Evolutionary conservation across 225 moss, liverwort and hornwort species (phyloP), one percentile per base, ranked within the genome.

Genomic region (Climacium dendroides): DNA sequence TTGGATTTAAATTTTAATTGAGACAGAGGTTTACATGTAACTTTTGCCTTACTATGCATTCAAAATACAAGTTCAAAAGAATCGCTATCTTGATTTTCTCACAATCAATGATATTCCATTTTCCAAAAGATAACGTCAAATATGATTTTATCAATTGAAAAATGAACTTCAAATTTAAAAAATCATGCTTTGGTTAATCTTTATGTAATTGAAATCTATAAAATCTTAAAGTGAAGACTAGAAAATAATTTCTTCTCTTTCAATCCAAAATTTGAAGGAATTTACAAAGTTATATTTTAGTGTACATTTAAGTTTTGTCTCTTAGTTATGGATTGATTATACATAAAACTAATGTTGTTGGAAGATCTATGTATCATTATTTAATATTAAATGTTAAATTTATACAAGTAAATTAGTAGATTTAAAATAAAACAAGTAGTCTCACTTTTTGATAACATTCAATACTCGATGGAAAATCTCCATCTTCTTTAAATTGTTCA

Each of bases 361-460:
- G 20, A 41, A 7, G 5, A 57, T 39, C 11, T 9, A 19, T 47
- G 4, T 53, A 32, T 8, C 2, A n/a, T n/a, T 54, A 54, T 18
- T 48, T 12, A 25, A 6, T 26, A 0, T 78, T 2, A 25, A 53
- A 24, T 3, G 1, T 69, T 14, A 19, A 45, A 19, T 7, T 9
- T 11, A 9, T 34, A 28, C 0, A 29, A 14, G 0, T 6, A 39
- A 41, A 34, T 14, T 4, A 4, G 3, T 50, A 65, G 9, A 52
- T 41, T 74, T 32, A 2, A n/a, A n/a, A 1, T 52, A 54, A 24
- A 32, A 3, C 1, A 74, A 69, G 0, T 4, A 30, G 43, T 69
- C 24, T 52, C n/a, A 91, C 93, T 63, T 2, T 87, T 87, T 93
- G 71, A 52, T 89, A 93, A 35, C 90, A 90, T 48, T 88, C 52